Base-by-base conservation (phyloP, 2,329 filamentous ascomycete species). In the Penicillium sp. region DNA sequence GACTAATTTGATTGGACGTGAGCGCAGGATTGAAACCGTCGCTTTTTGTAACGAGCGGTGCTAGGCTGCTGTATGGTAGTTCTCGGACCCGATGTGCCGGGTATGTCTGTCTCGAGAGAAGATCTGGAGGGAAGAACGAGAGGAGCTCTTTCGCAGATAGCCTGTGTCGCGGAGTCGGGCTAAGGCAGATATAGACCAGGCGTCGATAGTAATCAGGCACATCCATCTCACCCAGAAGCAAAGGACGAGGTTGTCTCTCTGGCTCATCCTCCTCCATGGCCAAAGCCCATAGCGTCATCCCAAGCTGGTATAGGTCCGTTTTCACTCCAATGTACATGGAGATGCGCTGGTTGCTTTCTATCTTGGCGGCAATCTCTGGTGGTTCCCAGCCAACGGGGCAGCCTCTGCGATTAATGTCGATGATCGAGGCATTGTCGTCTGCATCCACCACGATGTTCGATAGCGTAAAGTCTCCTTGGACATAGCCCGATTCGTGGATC, bases 251-350 rank as follows among this genome's bases (percentile, higher is more conserved):
- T 52, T 87, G 84, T 18, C 81, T 78, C 67, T 97, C 93, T 1
- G 93, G 93, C 63, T 97, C 92, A 62, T 97, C 92, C 48, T 91
- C 82, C 58, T 92, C 82, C 64, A 86, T 87, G 1, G 89, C 92
- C 40, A 98, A 74, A 20, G 89, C 89, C 89, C 92, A 98, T 2
- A 98, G 75, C 1, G 95, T 90, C 93, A 98, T 98, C 4, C 93
- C 93, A 4, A 97, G 79, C 70, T 98, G 93, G 64, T 87, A 98
- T 1, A 98, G 77, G 70, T 98, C 93, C 0, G 92, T 95, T 72
- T 98, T 98, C 66, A 96, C 90, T 10, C 93, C 92, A 66, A 98
- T 97, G 65, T 95, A 96, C 86, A 97, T 95, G 40, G 88, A 87
- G 46, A 98, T 91, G 27, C 89, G 82, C 69, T 96, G 91, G 50